Evolutionary conservation across 2,329 filamentous ascomycete genomes (phyloP), one percentile per base, ranked within the genome.

Genomic region (Hypocreales sp.): DNA sequence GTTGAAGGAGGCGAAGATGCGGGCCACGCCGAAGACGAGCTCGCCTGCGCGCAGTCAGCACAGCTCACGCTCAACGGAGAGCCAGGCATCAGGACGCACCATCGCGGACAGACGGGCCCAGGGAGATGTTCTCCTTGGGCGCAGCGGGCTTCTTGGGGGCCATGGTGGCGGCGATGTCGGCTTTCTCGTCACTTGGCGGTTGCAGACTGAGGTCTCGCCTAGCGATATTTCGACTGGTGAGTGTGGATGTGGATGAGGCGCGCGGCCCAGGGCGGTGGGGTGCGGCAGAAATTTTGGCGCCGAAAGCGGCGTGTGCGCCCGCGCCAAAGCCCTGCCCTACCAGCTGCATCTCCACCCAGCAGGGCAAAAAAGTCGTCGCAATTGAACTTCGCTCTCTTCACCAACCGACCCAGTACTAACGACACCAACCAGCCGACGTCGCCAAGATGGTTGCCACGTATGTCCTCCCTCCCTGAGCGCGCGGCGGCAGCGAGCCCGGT

Each of bases 11-110:
- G 86, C 86, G 64, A 94, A 56, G 71, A 94, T 94, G 61, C 86
- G 82, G 59, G 86, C 86, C 66, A 93, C 86, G 61, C 86, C 86
- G 61, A 94, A 94, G 61, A 93, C 84, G 61, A 92, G 81, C 69
- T 92, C 83, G 67, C 84, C 84, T 87, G 44, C 40, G 35, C n/a
- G n/a, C n/a, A n/a, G n/a, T n/a, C n/a, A n/a, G n/a, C n/a, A n/a
- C n/a, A n/a, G n/a, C n/a, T n/a, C n/a, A n/a, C n/a, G n/a, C n/a
- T n/a, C n/a, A n/a, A n/a, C n/a, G n/a, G n/a, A n/a, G n/a, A n/a
- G n/a, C n/a, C n/a, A n/a, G n/a, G n/a, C n/a, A n/a, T n/a, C n/a
- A n/a, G n/a, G n/a, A n/a, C n/a, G 55, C 60, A 87, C 83, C 86
- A 72, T 94, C 87, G 58, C 86, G 79, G 67, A 86, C 81, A 63